These are phyloP conservation scores for Triglochin maritima DNA, from an alignment of 106 monocot species.

Conservation along the genomic window DNA sequence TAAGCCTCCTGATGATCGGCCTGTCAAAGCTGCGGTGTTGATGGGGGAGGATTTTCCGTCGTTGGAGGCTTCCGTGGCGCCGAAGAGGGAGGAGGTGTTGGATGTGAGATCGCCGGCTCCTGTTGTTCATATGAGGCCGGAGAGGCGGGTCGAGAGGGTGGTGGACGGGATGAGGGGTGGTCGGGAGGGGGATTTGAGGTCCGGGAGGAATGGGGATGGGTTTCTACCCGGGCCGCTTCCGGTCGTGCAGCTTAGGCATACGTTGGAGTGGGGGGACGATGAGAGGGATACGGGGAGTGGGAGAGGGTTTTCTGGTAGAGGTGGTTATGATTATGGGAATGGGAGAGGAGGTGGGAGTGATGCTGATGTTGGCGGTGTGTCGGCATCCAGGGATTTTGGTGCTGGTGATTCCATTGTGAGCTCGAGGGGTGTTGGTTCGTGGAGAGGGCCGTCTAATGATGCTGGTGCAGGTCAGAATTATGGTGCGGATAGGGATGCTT, in stretches of 20 bases:
- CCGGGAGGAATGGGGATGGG: conserved; percentile 12
- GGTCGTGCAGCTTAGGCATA: conserved; percentile 30
- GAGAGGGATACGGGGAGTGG: conserved; percentile 68
- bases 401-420: conserved; percentile 44
- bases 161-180: conserved; percentile 1
- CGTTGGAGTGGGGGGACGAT: conserved; percentile 90
- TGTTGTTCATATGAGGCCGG: no score
- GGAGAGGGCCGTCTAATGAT: conserved; percentile 37
- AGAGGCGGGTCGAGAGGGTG: neutral
- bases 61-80: conserved; percentile 13
- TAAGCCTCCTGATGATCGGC: neutral
- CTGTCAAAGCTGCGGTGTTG: conserved; percentile 42
- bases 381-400: conserved; percentile 24
- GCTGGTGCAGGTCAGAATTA: conserved; percentile 9
- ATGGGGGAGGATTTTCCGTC: conserved; percentile 74
- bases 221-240: conserved; percentile 39
- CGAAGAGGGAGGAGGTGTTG: no score
- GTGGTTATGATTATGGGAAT: conserved; percentile 20
- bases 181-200: neutral
- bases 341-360: conserved; percentile 6
- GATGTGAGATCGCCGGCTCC: no score
- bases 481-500: conserved; percentile 20
- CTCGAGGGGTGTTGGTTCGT: conserved; percentile 21
- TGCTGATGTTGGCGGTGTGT: conserved; percentile 12
- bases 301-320: conserved; percentile 19